A percentile compares a stretch with the other conserved stretches of the same genome.
Conservation (phyloP, 805 yeast genomes). For the Yarrowia bubula region DNA sequence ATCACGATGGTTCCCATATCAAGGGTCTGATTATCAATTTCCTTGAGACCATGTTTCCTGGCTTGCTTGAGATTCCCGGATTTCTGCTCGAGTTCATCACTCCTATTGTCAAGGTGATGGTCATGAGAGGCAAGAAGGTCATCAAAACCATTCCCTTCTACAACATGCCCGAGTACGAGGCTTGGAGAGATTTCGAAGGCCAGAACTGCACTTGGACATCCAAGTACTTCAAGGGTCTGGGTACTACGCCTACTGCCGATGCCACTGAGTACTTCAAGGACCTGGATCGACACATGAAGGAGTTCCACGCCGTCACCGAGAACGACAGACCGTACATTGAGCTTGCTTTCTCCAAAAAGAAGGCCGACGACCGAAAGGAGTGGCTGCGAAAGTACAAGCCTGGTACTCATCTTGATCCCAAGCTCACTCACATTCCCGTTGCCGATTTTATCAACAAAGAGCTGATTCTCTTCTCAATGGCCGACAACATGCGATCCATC, state of each 20-base stretch:
- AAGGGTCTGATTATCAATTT: slow-evolving; percentile 94
- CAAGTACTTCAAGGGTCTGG: slow-evolving; percentile 97
- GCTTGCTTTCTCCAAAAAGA: slow-evolving; percentile 88
- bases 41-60: slow-evolving; percentile 91
- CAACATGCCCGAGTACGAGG: slow-evolving; percentile 92
- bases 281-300: slow-evolving; percentile 80
- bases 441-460: slow-evolving; percentile 94
- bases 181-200: slow-evolving; percentile 88
- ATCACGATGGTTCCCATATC: slow-evolving; percentile 98
- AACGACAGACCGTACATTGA: slow-evolving; percentile 75
- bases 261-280: slow-evolving; percentile 85
- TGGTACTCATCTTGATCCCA: slow-evolving; percentile 87
- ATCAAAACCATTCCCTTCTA: slow-evolving; percentile 67
- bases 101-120: slow-evolving; percentile 89
- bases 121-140: slow-evolving; percentile 50
- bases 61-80: slow-evolving; percentile 84
- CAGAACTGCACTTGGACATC: slow-evolving; percentile 74
- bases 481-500: slow-evolving; percentile 92
- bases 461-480: slow-evolving; percentile 90
- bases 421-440: slow-evolving; percentile 73
- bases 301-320: slow-evolving; percentile 75
- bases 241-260: slow-evolving; percentile 84
- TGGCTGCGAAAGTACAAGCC: slow-evolving; percentile 92
- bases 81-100: slow-evolving; percentile 92
- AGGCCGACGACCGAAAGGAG: slow-evolving; percentile 95